A percentile compares a stretch with the other conserved stretches of the same genome.
Evolutionary conservation across 2,329 filamentous ascomycete species (phyloP).

Genomic region (Stagonosporopsis tanaceti): DNA sequence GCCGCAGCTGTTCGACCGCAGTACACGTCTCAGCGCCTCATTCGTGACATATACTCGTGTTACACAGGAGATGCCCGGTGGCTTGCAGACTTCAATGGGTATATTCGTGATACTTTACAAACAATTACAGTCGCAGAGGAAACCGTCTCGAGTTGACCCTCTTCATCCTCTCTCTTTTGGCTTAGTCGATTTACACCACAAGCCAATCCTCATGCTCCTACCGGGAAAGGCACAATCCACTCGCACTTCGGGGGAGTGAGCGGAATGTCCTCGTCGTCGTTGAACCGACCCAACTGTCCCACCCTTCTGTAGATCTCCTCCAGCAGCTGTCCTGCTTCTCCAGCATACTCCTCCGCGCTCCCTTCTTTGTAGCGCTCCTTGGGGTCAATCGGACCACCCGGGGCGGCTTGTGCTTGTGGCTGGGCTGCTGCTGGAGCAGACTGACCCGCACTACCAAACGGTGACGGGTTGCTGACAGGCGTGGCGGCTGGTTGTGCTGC

Average conservation of each 20-base stretch:
- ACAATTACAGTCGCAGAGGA: not conserved
- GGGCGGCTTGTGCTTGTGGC: slow-evolving; percentile 51
- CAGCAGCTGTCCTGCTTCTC: slow-evolving; percentile 60
- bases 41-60: not conserved
- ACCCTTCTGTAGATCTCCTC: slow-evolving; percentile 72
- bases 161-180: not conserved
- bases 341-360: slow-evolving; percentile 64
- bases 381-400: slow-evolving; percentile 33
- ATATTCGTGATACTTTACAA: not conserved
- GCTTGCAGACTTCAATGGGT: not conserved
- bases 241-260: slow-evolving; percentile 79
- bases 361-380: slow-evolving; percentile 66
- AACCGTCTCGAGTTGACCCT: not conserved
- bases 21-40: slow-evolving; percentile 1
- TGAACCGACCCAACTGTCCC: slow-evolving; percentile 71
- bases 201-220: not conserved
- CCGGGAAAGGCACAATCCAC: slow-evolving; percentile 60
- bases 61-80: not conserved
- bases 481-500: slow-evolving; percentile 9
- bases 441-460: slow-evolving; percentile 24
- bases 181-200: not conserved
- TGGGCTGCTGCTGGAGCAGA: slow-evolving; percentile 19
- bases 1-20: not conserved
- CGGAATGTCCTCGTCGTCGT: slow-evolving; percentile 74
- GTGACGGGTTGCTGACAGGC: slow-evolving; percentile 23